Evolutionary conservation across 495 filamentous ascomycete genomes (phyloP), one percentile per base, ranked within the genome.

Genomic region (Staphylotrichum longicolle): DNA sequence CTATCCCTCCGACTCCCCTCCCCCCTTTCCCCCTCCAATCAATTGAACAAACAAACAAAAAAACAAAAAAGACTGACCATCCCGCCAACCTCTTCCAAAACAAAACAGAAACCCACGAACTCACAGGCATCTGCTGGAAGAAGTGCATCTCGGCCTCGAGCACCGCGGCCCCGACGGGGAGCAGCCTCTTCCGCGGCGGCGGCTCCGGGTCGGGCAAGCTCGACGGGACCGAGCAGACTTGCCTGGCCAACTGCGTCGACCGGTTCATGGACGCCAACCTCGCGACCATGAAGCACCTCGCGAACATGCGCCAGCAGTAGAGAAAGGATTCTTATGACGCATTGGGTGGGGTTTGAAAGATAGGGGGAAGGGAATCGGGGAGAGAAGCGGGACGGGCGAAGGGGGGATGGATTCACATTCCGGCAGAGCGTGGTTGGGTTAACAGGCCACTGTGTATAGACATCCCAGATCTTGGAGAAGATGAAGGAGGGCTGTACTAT

Each of bases 51-150:
- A 20, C 46, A 32, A 54, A 46, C 4, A 42, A 40, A 50, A 9
- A 34, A 52, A 56, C 10, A 41, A 41, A 27, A 30, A 40, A 15
- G 5, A 12, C 2, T 9, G 2, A 5, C 9, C 15, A n/a, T 42
- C 8, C 37, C 7, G 7, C 15, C 20, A 7, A 30, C 14, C 47
- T 20, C 20, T 56, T 9, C 30, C 11, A 11, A 39, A 44, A 7
- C 41, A 11, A 46, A 64, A 63, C 54, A 91, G 91, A 85, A 57
- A 85, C 93, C 39, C 94, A 98, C 77, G 77, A 75, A 66, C 79
- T 98, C 41, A 93, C 94, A 41, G 88, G 93, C 67, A 81, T 88
- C 56, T 98, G 94, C 84, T 98, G 88, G 85, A 90, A 84, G 68
- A 96, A 96, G 81, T 98, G 94, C 81, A 64, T 86, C 44, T 85